Evolutionary conservation across 2,329 filamentous ascomycete species (phyloP).

Genomic region (Botrytis squamosa): DNA sequence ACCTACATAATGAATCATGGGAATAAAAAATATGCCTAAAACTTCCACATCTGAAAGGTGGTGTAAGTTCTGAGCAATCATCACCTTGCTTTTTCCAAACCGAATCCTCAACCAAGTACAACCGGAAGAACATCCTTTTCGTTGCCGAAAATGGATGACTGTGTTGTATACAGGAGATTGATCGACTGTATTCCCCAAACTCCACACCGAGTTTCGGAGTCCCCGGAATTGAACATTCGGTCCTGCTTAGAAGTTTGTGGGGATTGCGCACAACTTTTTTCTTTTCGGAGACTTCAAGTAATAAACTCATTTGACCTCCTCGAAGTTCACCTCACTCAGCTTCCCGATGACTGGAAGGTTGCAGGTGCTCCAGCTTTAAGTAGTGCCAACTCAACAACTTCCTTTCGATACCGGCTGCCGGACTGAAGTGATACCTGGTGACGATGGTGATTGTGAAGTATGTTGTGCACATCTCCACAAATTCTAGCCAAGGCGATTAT

Average conservation of each 20-base stretch:
- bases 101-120: neutral
- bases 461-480: slow-evolving; percentile 8
- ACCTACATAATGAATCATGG: neutral
- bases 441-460: neutral
- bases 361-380: neutral
- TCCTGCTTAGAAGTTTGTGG: neutral
- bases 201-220: neutral
- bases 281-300: neutral
- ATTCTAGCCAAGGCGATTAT: neutral
- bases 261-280: neutral
- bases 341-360: neutral
- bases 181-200: neutral
- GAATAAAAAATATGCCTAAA: slow-evolving; percentile 38
- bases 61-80: neutral
- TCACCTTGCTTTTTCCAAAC: neutral
- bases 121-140: neutral
- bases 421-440: slow-evolving; percentile 11
- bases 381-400: neutral
- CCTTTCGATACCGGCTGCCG: neutral
- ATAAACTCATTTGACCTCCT: neutral
- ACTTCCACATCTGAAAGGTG: neutral
- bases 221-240: neutral
- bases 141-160: neutral
- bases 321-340: neutral
- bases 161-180: neutral